These are phyloP conservation scores for Herpetomonas tarakana DNA, from an alignment of 208 protist species.

Conservation along the genomic window DNA sequence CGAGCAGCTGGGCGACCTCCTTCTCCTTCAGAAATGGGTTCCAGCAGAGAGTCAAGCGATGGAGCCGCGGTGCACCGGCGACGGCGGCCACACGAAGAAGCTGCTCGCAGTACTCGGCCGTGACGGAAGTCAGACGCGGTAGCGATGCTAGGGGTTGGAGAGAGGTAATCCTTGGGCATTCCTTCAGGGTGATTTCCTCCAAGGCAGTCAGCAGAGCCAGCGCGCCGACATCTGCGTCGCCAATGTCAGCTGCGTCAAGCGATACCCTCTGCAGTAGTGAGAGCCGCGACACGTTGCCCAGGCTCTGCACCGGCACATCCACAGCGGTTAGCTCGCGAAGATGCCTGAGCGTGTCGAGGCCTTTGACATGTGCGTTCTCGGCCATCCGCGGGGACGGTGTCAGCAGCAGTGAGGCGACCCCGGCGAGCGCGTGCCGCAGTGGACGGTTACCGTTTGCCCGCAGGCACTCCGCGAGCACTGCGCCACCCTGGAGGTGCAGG, in stretches of 20 bases:
- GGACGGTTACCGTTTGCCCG: background rate
- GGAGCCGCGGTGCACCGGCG: slow-evolving; percentile 11
- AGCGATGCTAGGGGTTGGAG: slow-evolving; percentile 26
- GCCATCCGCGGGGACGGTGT: background rate
- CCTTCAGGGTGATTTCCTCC: slow-evolving; percentile 24
- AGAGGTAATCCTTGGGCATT: slow-evolving; percentile 33
- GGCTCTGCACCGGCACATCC: slow-evolving; percentile 18
- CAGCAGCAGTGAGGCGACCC: background rate
- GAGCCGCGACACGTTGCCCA: slow-evolving; percentile 23
- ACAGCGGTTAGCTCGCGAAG: slow-evolving; percentile 23
- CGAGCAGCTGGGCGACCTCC: slow-evolving; percentile 13
- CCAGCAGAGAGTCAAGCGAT: slow-evolving; percentile 21
- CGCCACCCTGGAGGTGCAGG: background rate
- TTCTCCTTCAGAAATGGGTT: slow-evolving; percentile 21
- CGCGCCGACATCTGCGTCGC: slow-evolving; percentile 32
- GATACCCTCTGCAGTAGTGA: slow-evolving; percentile 22
- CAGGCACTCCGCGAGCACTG: background rate
- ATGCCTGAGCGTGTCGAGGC: slow-evolving; percentile 18
- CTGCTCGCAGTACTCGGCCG: slow-evolving; percentile 17
- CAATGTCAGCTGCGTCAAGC: slow-evolving; percentile 27
- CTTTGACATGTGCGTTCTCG: background rate
- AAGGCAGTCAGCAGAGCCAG: slow-evolving; percentile 32
- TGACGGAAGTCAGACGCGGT: slow-evolving; percentile 14
- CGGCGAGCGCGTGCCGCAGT: background rate
- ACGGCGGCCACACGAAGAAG: slow-evolving; percentile 19